Base-by-base conservation (phyloP, 495 filamentous ascomycete species). In the Bombardia bombarda region DNA sequence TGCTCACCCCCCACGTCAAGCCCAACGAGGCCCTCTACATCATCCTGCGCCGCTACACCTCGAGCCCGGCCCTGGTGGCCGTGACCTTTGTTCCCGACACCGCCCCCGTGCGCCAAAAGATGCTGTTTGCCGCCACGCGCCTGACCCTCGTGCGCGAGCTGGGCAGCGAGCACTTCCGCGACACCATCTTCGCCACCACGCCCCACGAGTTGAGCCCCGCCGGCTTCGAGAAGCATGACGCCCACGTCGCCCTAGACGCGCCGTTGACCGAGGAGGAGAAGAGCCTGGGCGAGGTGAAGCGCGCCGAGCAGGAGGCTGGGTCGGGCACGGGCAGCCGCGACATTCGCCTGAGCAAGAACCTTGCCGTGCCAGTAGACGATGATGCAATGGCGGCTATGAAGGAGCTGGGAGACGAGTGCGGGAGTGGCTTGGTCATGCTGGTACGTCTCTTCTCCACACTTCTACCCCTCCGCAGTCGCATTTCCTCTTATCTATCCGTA, bases 81-180 rank as follows among this genome's bases (percentile, higher is more conserved):
- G 67, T 96, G 33, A 90, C 92, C 23, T 96, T 95, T 59, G 86
- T 98, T 33, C 92, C 92, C 3, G 86, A 88, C 57, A 65, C 83
- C 41, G 90, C 92, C 4, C 84, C 84, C 14, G 92, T 98, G 30
- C 83, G 92, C 31, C 83, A 90, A 51, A 98, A 98, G 75, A 97
- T 89, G 73, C 77, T 98, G 38, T 95, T 96, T 63, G 90, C 92
- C 25, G 79, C 84, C 31, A 95, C 92, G 14, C 78, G 89, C 30
- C 70, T 90, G 41, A 90, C 88, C 0, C 72, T 98, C 9, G 70
- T 82, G 31, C 75, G 90, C 32, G 90, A 95, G 66, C 73, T 98
- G 13, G 92, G 92, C 35, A 80, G 78, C 17, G 92, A 97, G 63
- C 80, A 86, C 58, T 96, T 98, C 65, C 62, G 77, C 30, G 81